Percentiles rank a stretch among this genome's conserved stretches.
Conservation (phyloP, 306 rosid genomes). For the Rosa multiflora region DNA sequence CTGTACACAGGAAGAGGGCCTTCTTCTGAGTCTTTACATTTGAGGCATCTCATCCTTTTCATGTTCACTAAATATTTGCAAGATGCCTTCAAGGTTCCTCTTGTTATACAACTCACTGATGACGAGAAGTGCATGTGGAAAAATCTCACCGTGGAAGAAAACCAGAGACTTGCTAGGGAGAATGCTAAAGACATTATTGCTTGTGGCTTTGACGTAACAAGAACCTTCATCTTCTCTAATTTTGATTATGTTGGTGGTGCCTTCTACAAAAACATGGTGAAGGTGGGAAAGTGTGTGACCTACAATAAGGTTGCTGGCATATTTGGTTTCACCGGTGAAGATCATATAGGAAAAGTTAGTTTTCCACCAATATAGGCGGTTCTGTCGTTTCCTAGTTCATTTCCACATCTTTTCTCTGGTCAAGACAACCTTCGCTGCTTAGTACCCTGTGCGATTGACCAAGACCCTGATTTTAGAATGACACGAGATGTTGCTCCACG, state of each 20-base stretch:
- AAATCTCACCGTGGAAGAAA: slow-evolving; percentile 73
- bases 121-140: slow-evolving; percentile 96
- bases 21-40: slow-evolving; percentile 89
- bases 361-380: slow-evolving; percentile 88
- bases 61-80: slow-evolving; percentile 81
- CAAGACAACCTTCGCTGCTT: slow-evolving; percentile 72
- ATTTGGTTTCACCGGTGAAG: slow-evolving; percentile 88
- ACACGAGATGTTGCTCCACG: slow-evolving; percentile 91
- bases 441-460: slow-evolving; percentile 92
- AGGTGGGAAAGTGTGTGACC: slow-evolving; percentile 76
- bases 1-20: slow-evolving; percentile 89
- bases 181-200: slow-evolving; percentile 93
- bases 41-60: slow-evolving; percentile 85
- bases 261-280: slow-evolving; percentile 78
- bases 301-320: slow-evolving; percentile 87
- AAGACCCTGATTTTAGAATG: slow-evolving; percentile 31
- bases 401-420: slow-evolving; percentile 83
- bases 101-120: slow-evolving; percentile 88
- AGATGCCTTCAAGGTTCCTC: slow-evolving; percentile 88
- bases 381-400: slow-evolving; percentile 93
- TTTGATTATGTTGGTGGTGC: slow-evolving; percentile 77
- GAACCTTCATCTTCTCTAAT: slow-evolving; percentile 81
- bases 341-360: slow-evolving; percentile 89
- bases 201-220: slow-evolving; percentile 84
- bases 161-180: slow-evolving; percentile 80